Base-by-base conservation (phyloP, 495 filamentous ascomycete species). In the Annulohypoxylon maeteangense region DNA sequence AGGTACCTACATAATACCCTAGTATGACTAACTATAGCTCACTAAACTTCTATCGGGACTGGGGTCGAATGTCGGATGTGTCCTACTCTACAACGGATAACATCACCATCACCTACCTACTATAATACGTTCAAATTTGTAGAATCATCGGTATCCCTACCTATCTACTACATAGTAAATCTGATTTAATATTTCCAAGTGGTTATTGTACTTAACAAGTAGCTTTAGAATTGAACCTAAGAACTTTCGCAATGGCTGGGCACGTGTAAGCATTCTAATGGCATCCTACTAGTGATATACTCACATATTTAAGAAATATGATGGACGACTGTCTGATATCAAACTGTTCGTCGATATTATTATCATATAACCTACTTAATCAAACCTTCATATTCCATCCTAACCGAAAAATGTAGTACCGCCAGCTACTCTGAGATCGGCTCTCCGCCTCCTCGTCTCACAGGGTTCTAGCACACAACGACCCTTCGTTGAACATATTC, bases 291-390 rank as follows among this genome's bases (percentile, higher is more conserved):
- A 7, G 5, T 48, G 23, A 47, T 12, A 38, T 25, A 16, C 32
- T 59, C 16, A 58, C 44, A 0, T 34, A 42, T 22, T 6, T 3
- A 48, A 72, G 70, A 22, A 73, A 73, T 53, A 68, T 73, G 70
- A 73, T 73, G 70, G 70, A 73, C 65, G 70, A 73, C 29, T 73
- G 47, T 65, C 61, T 73, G 18, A 73, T 73, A 73, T 68, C 65
- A 14, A 73, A 73, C 27, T 36, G 70, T 73, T 23, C 10, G 70
- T 68, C 22, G 32, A 45, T n/a, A 14, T 3, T 14, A 22, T n/a
- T 2, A 42, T 6, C 31, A 10, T 45, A 16, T 5, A 18, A 1
- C 36, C 11, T 5, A n/a, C 20, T 4, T 1, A 6, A 53, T 4
- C n/a, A 25, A 2, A 20, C 20, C 34, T 22, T 10, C 22, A 2